Evolutionary conservation across 352 stramenopile species (phyloP).

Genomic region (Elongisporangium anandrum): DNA sequence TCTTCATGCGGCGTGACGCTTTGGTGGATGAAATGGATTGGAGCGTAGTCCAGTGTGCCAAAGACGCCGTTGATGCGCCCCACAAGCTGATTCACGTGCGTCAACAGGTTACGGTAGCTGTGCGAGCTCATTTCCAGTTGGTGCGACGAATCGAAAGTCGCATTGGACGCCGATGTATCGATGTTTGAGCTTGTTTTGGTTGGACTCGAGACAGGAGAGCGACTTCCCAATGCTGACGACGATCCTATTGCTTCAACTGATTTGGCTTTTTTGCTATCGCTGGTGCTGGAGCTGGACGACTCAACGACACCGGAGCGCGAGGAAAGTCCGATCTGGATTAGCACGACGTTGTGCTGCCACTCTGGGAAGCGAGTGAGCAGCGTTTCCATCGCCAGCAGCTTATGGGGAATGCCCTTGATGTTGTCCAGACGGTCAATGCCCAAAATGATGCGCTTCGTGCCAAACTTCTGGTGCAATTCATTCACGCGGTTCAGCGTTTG

Average conservation of each 20-base stretch:
- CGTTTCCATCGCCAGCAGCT: constrained; percentile 83
- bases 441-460: constrained; percentile 78
- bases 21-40: constrained; percentile 91
- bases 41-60: constrained; percentile 82
- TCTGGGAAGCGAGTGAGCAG: constrained; percentile 85
- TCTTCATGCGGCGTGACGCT: constrained; percentile 73
- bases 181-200: constrained; percentile 16
- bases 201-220: constrained; percentile 3
- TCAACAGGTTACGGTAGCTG: constrained; percentile 60
- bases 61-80: constrained; percentile 88
- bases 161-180: constrained; percentile 12
- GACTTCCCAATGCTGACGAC: not conserved
- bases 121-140: constrained; percentile 80
- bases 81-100: constrained; percentile 87
- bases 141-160: constrained; percentile 33
- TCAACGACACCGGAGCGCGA: constrained; percentile 54
- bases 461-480: constrained; percentile 73
- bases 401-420: constrained; percentile 89
- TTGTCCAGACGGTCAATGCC: constrained; percentile 85
- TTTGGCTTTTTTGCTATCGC: constrained; percentile 10
- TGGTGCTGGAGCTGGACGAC: constrained; percentile 10
- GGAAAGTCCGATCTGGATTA: constrained; percentile 96
- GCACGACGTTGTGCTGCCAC: constrained; percentile 92
- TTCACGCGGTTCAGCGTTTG: constrained; percentile 61
- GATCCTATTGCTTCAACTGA: not conserved